phyloP scores from a whole-genome alignment of 78 protist genomes.

The Dictyostelium capitatum region DNA sequence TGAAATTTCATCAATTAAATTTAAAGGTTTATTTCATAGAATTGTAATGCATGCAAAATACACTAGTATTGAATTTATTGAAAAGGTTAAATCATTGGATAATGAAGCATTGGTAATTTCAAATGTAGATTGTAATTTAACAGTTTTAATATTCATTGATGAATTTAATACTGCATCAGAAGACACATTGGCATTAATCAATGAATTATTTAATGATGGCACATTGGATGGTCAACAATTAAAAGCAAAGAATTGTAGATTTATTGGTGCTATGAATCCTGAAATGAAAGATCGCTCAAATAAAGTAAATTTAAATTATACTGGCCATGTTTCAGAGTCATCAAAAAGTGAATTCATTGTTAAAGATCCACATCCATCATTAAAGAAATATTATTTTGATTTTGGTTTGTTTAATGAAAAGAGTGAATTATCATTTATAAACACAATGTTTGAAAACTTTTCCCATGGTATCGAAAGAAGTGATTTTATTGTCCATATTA shows the following conservation, averaged over 20 bases:
- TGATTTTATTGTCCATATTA: neutral
- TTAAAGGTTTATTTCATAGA: slow-evolving; percentile 23
- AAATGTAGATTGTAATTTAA: neutral
- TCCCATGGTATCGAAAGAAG: neutral
- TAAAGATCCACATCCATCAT: slow-evolving; percentile 28
- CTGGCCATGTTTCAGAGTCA: slow-evolving; percentile 9
- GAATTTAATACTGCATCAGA: slow-evolving; percentile 70
- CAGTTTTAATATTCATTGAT: slow-evolving; percentile 73
- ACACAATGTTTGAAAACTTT: neutral
- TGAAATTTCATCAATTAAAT: neutral
- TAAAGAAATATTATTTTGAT: neutral
- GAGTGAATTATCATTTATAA: slow-evolving; percentile 13
- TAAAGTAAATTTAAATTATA: neutral
- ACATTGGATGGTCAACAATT: slow-evolving; percentile 49
- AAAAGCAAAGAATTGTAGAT: slow-evolving; percentile 26
- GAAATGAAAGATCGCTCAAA: no score
- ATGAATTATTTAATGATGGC: slow-evolving; percentile 66
- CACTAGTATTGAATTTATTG: slow-evolving; percentile 23
- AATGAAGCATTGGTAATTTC: neutral
- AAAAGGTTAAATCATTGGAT: neutral
- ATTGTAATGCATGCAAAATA: slow-evolving; percentile 64
- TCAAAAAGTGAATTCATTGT: slow-evolving; percentile 18
- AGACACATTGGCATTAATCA: slow-evolving; percentile 61
- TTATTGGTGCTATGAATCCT: slow-evolving; percentile 83
- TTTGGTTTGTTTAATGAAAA: slow-evolving; percentile 10